Evolutionary conservation across 1,284 basidiomycete genomes (phyloP).

Genomic region (Salmacisia buchloeana): DNA sequence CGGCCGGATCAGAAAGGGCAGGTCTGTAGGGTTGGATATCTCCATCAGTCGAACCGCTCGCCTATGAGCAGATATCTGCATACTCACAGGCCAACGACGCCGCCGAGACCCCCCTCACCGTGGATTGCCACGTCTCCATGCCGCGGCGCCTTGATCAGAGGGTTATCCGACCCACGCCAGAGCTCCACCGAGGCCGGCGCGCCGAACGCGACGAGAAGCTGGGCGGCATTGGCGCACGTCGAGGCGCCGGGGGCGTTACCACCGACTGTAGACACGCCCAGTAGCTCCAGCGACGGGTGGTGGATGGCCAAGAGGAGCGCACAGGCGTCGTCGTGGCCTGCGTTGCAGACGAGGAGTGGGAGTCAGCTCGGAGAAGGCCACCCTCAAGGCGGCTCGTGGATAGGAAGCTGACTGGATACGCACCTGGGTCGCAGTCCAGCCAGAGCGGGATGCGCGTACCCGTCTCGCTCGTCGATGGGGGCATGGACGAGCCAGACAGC

Average conservation of each 20-base stretch:
- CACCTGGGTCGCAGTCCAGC: slow-evolving; percentile 36
- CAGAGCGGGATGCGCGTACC: slow-evolving; percentile 21
- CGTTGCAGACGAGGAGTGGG: not conserved
- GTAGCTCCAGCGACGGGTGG: slow-evolving; percentile 26
- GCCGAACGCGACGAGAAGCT: slow-evolving; percentile 29
- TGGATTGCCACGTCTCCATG: slow-evolving; percentile 33
- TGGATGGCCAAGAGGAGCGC: slow-evolving; percentile 36
- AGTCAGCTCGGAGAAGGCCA: not conserved
- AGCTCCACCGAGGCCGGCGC: slow-evolving; percentile 14
- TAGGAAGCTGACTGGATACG: not conserved
- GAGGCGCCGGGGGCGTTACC: slow-evolving; percentile 33
- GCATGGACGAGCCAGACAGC: too few species aligned
- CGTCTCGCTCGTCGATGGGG: too few species aligned
- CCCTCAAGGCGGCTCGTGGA: not conserved
- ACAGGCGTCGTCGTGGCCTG: slow-evolving; percentile 41
- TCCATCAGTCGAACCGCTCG: not conserved
- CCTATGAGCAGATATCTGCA: too few species aligned
- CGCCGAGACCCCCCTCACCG: slow-evolving; percentile 38
- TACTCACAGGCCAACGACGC: slow-evolving; percentile 30
- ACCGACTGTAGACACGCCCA: slow-evolving; percentile 37
- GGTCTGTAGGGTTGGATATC: not conserved
- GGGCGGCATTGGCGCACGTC: slow-evolving; percentile 37
- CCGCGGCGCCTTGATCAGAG: slow-evolving; percentile 27
- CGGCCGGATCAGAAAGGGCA: not conserved
- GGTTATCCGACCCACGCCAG: slow-evolving; percentile 31